A percentile compares a stretch with the other conserved stretches of the same genome.
Evolutionary conservation across 441 rosid species (phyloP).

Genomic region (Pelargonium citronellum): DNA sequence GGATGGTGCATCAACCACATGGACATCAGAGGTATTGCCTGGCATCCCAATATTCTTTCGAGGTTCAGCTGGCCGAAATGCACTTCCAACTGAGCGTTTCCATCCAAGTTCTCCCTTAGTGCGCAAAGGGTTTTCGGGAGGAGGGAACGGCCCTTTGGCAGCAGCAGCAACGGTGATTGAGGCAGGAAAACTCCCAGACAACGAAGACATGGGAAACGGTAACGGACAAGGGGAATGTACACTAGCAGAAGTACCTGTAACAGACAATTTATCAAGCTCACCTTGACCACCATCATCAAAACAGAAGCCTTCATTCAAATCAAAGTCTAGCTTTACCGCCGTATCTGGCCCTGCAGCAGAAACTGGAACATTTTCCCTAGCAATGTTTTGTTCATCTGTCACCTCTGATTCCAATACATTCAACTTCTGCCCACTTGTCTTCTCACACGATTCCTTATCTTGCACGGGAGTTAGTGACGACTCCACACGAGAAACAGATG

Average conservation of each 20-base stretch:
- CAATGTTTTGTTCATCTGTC: neutral
- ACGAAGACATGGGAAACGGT: slow-evolving; percentile 12
- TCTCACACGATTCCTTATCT: slow-evolving; percentile 15
- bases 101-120: slow-evolving; percentile 24
- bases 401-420: slow-evolving; percentile 3
- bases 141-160: slow-evolving; percentile 18
- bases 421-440: slow-evolving; percentile 13
- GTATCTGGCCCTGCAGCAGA: neutral
- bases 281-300: slow-evolving; percentile 12
- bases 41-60: slow-evolving; percentile 16
- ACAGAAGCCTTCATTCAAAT: slow-evolving; percentile 15
- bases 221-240: neutral
- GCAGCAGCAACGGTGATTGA: slow-evolving; percentile 18
- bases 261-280: neutral
- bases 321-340: slow-evolving; percentile 15
- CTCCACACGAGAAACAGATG: slow-evolving; percentile 12
- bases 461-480: neutral
- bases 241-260: slow-evolving; percentile 2
- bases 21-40: neutral
- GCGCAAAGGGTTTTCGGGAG: slow-evolving; percentile 15
- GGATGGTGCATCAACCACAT: slow-evolving; percentile 2
- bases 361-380: neutral
- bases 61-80: slow-evolving; percentile 22
- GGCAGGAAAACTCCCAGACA: slow-evolving; percentile 9
- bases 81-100: slow-evolving; percentile 21